Conservation (phyloP, 2,329 filamentous ascomycete genomes). For the Fusarium buxicola region DNA sequence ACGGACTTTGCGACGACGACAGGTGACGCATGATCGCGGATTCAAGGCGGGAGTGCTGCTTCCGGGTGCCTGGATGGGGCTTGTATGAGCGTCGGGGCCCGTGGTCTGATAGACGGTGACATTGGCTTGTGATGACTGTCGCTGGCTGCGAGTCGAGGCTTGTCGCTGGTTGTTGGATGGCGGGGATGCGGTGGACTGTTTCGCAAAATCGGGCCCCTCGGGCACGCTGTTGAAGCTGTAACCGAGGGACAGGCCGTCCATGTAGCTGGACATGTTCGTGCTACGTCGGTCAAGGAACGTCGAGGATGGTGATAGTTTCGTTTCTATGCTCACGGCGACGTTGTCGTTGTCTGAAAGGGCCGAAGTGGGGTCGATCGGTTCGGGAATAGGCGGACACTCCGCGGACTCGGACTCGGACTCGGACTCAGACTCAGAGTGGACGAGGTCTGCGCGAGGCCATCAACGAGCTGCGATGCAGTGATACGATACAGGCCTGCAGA, state of each 20-base stretch:
- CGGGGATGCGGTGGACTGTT: conserved; percentile 40
- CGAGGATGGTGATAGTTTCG: conserved; percentile 8
- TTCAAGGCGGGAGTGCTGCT: conserved; percentile 54
- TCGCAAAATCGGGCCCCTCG: conserved; percentile 37
- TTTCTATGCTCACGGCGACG: conserved; percentile 8
- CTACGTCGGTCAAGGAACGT: conserved; percentile 23
- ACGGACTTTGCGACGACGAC: conserved; percentile 73
- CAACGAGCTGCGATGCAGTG: conserved; percentile 16
- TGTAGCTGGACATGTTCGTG: conserved; percentile 40
- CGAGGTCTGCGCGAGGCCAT: conserved; percentile 27
- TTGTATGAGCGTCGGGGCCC: conserved; percentile 53
- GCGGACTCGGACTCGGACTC: conserved; percentile 19
- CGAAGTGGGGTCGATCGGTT: conserved; percentile 17
- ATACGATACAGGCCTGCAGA: conserved; percentile 16
- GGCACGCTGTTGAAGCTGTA: conserved; percentile 44
- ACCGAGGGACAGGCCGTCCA: conserved; percentile 37
- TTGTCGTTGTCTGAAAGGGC: not conserved
- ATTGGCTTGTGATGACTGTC: conserved; percentile 46
- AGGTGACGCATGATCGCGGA: conserved; percentile 63
- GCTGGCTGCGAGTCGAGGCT: conserved; percentile 24
- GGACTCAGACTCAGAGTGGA: conserved; percentile 9
- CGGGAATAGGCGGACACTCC: conserved; percentile 25
- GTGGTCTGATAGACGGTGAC: conserved; percentile 56
- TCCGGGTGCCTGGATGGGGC: conserved; percentile 51
- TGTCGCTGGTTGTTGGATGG: conserved; percentile 42